Base-by-base conservation (phyloP, 2,329 filamentous ascomycete genomes). In the Aspergillus amoenus region DNA sequence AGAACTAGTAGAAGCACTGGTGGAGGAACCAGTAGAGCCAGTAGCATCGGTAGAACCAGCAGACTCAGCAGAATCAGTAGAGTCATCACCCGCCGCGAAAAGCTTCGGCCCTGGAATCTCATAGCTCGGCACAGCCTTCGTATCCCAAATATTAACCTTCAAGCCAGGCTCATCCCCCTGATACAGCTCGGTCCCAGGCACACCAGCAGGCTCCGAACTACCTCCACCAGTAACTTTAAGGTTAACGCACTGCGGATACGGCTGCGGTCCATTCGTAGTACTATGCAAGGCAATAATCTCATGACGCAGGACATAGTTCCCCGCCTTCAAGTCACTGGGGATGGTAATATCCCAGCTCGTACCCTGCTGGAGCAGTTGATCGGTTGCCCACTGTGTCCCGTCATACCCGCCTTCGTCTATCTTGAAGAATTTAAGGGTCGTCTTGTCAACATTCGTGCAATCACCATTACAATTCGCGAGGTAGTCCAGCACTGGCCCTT, bases 401-500 rank as follows among this genome's bases (percentile, higher is more conserved):
- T 73, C 71, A 61, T 83, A 77, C 43, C 84, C 85, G 27, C 70
- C 75, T 32, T 78, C 79, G 39, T 81, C 78, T 55, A 88, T 85
- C 78, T 88, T 88, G 79, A 85, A 82, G 71, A 81, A 87, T 56
- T 80, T 69, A 22, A 86, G 76, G 3, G 72, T 66, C 1, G 68
- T 73, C 68, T 82, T 81, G 68, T 82, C 78, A 58, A 79, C 81
- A 0, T 71, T 68, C 24, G 78, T 74, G 66, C 82, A 86, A 64
- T 83, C 78, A 17, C 78, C 82, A 45, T 78, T 69, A 70, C 82
- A 84, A 55, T 77, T 77, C 47, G 85, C 85, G 5, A 87, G 75
- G 74, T 87, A 88, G 70, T 81, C 80, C 58, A 88, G 76, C 61
- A 87, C 79, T 5, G 85, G 84, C 1, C 83, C 84, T 56, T 84